A percentile compares a stretch with the other conserved stretches of the same genome.
phyloP scores from a whole-genome alignment of 306 rosid genomes.

The Corylus heterophylla region DNA sequence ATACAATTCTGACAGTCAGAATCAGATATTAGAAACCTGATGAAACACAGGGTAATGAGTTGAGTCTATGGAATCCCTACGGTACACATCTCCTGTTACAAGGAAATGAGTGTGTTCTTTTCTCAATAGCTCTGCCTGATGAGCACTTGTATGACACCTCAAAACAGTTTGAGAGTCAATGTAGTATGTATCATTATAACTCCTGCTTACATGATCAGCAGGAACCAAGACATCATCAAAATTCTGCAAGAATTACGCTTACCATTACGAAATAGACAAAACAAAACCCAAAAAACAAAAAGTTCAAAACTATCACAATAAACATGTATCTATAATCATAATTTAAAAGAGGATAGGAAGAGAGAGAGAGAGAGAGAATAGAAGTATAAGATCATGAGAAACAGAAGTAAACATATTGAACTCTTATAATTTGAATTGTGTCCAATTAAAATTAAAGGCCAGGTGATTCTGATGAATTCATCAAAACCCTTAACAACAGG shows the following conservation, averaged over 20 bases:
- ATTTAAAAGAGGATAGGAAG: neutral
- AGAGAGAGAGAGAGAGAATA: neutral
- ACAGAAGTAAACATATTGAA: neutral
- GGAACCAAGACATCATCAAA: constrained; percentile 99
- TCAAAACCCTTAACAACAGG: neutral
- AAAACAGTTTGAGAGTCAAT: constrained; percentile 76
- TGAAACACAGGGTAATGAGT: constrained; percentile 98
- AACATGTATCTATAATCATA: neutral
- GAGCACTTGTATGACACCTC: constrained; percentile 99
- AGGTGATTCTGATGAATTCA: neutral
- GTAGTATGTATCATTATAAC: constrained; percentile 92
- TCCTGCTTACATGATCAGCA: constrained; percentile 88
- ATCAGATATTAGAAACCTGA: constrained; percentile 55
- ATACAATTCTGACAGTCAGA: constrained; percentile 12
- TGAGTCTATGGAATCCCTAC: constrained; percentile 97
- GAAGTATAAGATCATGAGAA: neutral
- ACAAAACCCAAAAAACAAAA: neutral
- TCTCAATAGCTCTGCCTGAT: constrained; percentile 88
- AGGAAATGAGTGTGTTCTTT: constrained; percentile 83
- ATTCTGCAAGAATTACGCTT: constrained; percentile 61
- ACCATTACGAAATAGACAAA: constrained; percentile 20
- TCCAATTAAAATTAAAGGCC: neutral
- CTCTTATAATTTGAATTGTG: neutral
- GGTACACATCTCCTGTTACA: constrained; percentile 97
- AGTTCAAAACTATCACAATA: neutral